A percentile compares a stretch with the other conserved stretches of the same genome.
Conservation (phyloP, 306 rosid species). For the Dalbergia oliveri region DNA sequence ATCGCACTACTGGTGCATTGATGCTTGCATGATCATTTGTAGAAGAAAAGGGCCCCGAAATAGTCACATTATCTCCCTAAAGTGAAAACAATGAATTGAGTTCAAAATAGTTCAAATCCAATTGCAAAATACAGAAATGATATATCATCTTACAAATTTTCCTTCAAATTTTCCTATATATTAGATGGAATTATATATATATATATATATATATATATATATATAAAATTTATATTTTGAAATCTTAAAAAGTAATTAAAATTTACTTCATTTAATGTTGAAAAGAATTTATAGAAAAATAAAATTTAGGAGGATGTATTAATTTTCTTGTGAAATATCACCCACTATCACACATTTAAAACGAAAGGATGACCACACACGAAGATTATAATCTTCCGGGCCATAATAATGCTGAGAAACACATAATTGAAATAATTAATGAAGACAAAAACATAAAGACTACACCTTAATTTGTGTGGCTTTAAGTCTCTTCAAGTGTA, state of each 20-base stretch:
- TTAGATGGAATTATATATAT: no score
- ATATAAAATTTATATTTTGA: no score
- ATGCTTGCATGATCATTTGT: constrained; percentile 20
- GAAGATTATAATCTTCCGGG: constrained; percentile 18
- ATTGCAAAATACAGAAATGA: constrained; percentile 7
- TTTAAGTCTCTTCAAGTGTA: neutral
- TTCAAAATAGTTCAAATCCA: constrained; percentile 45
- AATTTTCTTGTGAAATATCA: neutral
- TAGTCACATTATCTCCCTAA: constrained; percentile 45
- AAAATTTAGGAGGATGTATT: no score
- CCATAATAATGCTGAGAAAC: neutral
- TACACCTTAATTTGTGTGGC: neutral
- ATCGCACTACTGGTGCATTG: constrained; percentile 34
- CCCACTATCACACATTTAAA: constrained; percentile 10
- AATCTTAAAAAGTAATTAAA: no score
- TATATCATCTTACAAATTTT: no score
- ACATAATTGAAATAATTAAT: constrained; percentile 6
- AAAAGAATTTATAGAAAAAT: no score
- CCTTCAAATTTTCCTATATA: no score
- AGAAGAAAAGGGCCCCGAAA: constrained; percentile 14
- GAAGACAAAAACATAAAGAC: neutral
- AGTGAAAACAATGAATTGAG: constrained; percentile 42
- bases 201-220: no score
- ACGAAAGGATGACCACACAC: constrained; percentile 39
- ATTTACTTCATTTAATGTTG: no score